Evolutionary conservation across 2,329 filamentous ascomycete species (phyloP).

Genomic region (Thielaviopsis populi): DNA sequence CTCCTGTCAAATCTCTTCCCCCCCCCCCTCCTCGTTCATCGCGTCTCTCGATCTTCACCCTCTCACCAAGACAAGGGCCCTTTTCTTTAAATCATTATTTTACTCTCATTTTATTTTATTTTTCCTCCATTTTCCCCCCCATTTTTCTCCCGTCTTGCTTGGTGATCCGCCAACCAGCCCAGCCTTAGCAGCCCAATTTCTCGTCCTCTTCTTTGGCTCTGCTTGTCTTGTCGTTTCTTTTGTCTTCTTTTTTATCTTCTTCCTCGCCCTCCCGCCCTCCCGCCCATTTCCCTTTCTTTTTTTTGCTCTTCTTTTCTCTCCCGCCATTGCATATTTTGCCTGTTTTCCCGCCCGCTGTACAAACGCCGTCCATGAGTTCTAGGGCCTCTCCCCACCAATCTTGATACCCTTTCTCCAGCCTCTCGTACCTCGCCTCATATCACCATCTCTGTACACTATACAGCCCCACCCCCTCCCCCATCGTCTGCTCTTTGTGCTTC

Average conservation of each 20-base stretch:
- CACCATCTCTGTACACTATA: conserved; percentile 9
- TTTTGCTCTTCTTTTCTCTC: neutral
- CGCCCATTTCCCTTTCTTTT: neutral
- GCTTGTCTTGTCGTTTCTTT: neutral
- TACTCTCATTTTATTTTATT: neutral
- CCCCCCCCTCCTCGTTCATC: neutral
- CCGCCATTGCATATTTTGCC: conserved; percentile 3
- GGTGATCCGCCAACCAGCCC: neutral
- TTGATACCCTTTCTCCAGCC: conserved; percentile 7
- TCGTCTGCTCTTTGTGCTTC: neutral
- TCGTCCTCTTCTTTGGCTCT: neutral
- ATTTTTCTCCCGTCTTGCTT: neutral
- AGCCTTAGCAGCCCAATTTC: neutral
- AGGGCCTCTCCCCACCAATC: conserved; percentile 3
- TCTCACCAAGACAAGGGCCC: neutral
- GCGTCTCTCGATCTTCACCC: neutral
- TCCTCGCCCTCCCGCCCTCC: neutral
- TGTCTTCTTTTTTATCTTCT: neutral
- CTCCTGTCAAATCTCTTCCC: neutral
- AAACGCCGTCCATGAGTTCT: neutral
- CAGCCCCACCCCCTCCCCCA: neutral
- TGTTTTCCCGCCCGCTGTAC: neutral
- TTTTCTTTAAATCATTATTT: neutral
- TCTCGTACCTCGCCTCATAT: neutral
- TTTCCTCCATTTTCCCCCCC: no score